phyloP scores from a whole-genome alignment of 179 eudicot genomes.

The Beta lomatogona region DNA sequence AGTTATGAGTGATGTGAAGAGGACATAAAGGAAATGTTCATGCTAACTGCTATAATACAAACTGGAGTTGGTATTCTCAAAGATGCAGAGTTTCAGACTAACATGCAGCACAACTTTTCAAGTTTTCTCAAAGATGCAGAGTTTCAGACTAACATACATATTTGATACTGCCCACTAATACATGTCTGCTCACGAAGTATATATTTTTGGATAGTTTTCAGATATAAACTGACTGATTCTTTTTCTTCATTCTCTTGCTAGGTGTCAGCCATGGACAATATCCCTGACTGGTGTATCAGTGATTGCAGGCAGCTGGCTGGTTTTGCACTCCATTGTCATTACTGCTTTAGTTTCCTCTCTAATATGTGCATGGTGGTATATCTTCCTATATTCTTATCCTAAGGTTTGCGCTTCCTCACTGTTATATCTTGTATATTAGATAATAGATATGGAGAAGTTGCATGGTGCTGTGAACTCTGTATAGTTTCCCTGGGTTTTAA shows the following conservation, averaged over 20 bases:
- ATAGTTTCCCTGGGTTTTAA: not conserved
- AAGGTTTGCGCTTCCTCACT: conserved; percentile 54
- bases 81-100: not conserved
- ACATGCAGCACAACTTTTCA: not conserved
- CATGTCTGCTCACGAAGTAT: not conserved
- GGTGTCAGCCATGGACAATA: conserved; percentile 99
- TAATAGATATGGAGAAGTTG: not conserved
- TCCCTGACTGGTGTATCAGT: conserved; percentile 62
- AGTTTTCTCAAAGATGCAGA: not conserved
- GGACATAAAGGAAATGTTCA: not conserved
- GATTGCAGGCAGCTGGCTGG: conserved; percentile 69
- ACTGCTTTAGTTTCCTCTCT: conserved; percentile 50
- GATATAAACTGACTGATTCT: not conserved
- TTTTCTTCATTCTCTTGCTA: conserved; percentile 23
- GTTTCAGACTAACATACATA: not conserved
- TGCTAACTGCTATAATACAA: not conserved
- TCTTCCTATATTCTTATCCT: conserved; percentile 90
- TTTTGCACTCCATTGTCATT: conserved; percentile 57
- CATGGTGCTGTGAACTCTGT: not conserved
- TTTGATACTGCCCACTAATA: not conserved
- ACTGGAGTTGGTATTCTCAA: not conserved
- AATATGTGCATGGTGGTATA: conserved; percentile 89
- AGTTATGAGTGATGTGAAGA: not conserved
- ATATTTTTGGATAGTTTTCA: not conserved
- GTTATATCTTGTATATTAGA: not conserved